These are phyloP conservation scores for Solanum chiquidenum DNA, from an alignment of 257 asterid species.

Conservation along the genomic window DNA sequence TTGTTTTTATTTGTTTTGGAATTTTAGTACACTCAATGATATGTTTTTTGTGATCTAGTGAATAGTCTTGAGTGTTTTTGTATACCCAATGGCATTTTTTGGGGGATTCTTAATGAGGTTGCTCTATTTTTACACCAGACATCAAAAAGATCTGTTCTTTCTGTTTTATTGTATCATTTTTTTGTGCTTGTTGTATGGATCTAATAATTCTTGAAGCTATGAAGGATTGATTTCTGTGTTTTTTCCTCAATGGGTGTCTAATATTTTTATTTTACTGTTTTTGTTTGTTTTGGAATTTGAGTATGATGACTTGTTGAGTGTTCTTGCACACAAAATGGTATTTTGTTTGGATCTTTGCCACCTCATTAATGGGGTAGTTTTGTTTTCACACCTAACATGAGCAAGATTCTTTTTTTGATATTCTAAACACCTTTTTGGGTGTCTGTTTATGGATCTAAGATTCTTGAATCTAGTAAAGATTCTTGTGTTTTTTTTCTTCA, in stretches of 20 bases:
- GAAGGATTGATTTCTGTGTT: neutral
- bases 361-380: neutral
- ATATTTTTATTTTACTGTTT: neutral
- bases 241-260: neutral
- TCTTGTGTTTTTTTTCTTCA: neutral
- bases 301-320: neutral
- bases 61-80: neutral
- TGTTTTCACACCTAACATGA: neutral
- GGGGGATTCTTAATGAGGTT: neutral
- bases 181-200: neutral
- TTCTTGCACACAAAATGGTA: neutral
- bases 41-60: neutral
- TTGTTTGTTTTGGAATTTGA: neutral
- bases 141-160: neutral
- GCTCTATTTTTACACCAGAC: neutral
- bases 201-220: neutral
- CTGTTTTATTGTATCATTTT: neutral
- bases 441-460: neutral
- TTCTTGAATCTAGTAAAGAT: neutral
- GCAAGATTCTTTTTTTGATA: neutral
- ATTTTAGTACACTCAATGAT: no score
- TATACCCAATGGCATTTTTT: neutral
- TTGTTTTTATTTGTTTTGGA: neutral
- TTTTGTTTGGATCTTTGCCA: neutral
- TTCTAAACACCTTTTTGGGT: neutral